Conservation (phyloP, 2,329 filamentous ascomycete species). For the Myriangium duriaei region DNA sequence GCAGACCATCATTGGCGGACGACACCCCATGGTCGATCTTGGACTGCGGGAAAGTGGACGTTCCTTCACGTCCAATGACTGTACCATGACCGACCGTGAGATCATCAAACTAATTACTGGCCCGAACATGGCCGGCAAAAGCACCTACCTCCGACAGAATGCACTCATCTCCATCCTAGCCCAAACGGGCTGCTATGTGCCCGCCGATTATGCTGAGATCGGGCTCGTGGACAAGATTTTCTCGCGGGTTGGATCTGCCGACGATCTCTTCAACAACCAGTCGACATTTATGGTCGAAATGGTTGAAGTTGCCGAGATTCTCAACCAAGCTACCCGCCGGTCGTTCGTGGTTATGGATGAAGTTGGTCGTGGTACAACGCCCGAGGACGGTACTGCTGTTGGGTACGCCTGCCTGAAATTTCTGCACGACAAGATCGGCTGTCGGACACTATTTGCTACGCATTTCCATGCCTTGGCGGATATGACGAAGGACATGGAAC, state of each 20-base stretch:
- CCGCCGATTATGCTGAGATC: slow-evolving; percentile 71
- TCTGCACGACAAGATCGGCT: slow-evolving; percentile 62
- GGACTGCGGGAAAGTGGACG: slow-evolving; percentile 69
- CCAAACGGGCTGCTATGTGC: slow-evolving; percentile 85
- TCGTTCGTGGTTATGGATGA: slow-evolving; percentile 98
- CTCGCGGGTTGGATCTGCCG: slow-evolving; percentile 74
- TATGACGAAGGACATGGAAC: slow-evolving; percentile 48
- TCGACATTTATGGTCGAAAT: slow-evolving; percentile 99
- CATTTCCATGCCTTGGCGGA: slow-evolving; percentile 84
- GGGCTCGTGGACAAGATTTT: slow-evolving; percentile 95
- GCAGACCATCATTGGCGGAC: slow-evolving; percentile 71
- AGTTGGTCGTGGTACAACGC: slow-evolving; percentile 86
- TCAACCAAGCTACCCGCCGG: slow-evolving; percentile 67
- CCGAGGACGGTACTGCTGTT: slow-evolving; percentile 80
- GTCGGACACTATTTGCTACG: slow-evolving; percentile 80
- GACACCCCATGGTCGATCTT: slow-evolving; percentile 84
- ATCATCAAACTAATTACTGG: slow-evolving; percentile 58
- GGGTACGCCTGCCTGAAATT: slow-evolving; percentile 82
- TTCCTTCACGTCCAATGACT: slow-evolving; percentile 76
- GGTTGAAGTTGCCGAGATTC: slow-evolving; percentile 86
- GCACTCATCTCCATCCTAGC: slow-evolving; percentile 88
- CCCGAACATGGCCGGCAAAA: slow-evolving; percentile 98
- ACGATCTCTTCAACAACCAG: slow-evolving; percentile 88
- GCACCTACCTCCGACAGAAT: slow-evolving; percentile 90
- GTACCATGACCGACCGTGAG: slow-evolving; percentile 66